These are phyloP conservation scores for Plasmodium chabaudi DNA, from an alignment of 169 alveolate genomes.

Conservation along the genomic window DNA sequence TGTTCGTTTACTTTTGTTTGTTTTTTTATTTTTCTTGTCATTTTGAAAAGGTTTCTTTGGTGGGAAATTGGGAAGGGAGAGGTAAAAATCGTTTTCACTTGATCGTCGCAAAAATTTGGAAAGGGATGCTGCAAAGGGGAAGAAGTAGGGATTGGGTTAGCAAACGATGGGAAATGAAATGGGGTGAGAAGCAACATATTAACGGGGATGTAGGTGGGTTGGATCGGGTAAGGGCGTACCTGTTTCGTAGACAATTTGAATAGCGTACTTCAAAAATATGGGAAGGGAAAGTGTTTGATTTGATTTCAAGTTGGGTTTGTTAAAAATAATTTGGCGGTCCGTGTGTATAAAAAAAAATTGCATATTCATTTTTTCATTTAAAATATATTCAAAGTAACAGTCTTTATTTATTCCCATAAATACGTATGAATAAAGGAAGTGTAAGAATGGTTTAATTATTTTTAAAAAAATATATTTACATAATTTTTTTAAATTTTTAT, in stretches of 20 bases:
- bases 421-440: constrained; percentile 47
- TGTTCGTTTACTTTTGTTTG: background rate
- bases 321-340: background rate
- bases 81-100: constrained; percentile 43
- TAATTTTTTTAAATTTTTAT: constrained; percentile 16
- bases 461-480: constrained; percentile 33
- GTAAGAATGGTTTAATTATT: constrained; percentile 29
- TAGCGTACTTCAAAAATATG: constrained; percentile 30
- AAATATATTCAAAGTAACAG: constrained; percentile 20
- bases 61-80: constrained; percentile 31
- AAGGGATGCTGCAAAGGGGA: constrained; percentile 2
- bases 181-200: no score
- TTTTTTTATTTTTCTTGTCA: background rate
- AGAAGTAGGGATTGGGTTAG: background rate
- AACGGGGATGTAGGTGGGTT: no score
- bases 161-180: no score
- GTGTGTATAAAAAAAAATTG: constrained; percentile 23
- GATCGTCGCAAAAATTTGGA: constrained; percentile 30
- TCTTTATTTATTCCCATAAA: constrained; percentile 53
- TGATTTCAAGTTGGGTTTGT: background rate
- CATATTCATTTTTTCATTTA: background rate
- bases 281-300: constrained; percentile 36
- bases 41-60: background rate
- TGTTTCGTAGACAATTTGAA: constrained; percentile 10
- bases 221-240: background rate